Evolutionary conservation across 1,284 basidiomycete genomes (phyloP).

Genomic region (Leccinum fallax): DNA sequence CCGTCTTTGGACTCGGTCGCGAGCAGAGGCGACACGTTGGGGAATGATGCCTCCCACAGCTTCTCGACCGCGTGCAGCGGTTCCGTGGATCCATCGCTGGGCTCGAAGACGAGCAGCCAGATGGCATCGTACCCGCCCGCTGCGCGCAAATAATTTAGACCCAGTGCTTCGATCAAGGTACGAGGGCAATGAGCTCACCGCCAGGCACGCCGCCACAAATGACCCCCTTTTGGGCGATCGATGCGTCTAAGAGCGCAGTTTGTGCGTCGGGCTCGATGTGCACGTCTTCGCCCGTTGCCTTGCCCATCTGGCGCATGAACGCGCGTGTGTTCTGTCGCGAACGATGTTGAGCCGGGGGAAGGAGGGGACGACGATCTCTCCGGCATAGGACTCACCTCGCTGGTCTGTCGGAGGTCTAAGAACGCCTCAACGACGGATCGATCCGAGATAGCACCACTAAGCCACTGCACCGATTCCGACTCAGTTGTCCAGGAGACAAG

Average conservation of each 20-base stretch:
- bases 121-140: slow-evolving; percentile 98
- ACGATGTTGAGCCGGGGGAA: background rate
- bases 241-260: slow-evolving; percentile 83
- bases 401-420: slow-evolving; percentile 53
- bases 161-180: background rate
- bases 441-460: background rate
- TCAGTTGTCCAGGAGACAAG: background rate
- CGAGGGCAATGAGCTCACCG: slow-evolving; percentile 50
- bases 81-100: slow-evolving; percentile 46
- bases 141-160: slow-evolving; percentile 34
- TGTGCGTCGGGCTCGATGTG: slow-evolving; percentile 89
- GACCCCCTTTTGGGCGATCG: slow-evolving; percentile 78
- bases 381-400: slow-evolving; percentile 49
- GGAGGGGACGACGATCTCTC: background rate
- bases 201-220: slow-evolving; percentile 96
- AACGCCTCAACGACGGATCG: slow-evolving; percentile 45
- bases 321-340: slow-evolving; percentile 65
- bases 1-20: slow-evolving; percentile 74
- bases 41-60: slow-evolving; percentile 70
- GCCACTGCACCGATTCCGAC: slow-evolving; percentile 24
- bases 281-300: slow-evolving; percentile 68
- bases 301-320: slow-evolving; percentile 90
- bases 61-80: slow-evolving; percentile 62
- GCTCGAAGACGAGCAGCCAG: slow-evolving; percentile 85
- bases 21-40: slow-evolving; percentile 76